phyloP scores from a whole-genome alignment of 805 yeast species.

The Hemisphaericaspora nanyangensis region DNA sequence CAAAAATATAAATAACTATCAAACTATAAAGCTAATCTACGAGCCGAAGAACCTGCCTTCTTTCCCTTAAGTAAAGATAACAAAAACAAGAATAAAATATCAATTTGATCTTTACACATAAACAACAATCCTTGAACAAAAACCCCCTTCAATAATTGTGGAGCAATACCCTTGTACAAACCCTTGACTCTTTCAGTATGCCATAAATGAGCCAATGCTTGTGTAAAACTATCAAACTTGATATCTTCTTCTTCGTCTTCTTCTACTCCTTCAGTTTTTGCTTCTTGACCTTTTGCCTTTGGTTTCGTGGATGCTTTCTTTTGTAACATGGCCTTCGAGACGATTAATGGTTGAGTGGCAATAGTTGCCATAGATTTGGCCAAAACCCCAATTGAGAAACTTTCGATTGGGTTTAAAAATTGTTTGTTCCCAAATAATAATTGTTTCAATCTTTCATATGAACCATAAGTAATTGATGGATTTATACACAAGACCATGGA shows the following conservation, averaged over 20 bases:
- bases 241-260: slow-evolving; percentile 35
- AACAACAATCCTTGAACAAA: slow-evolving; percentile 81
- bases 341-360: slow-evolving; percentile 79
- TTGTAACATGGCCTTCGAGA: slow-evolving; percentile 80
- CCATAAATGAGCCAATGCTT: slow-evolving; percentile 59
- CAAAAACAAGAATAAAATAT: slow-evolving; percentile 33
- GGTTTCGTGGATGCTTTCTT: slow-evolving; percentile 25
- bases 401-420: slow-evolving; percentile 56
- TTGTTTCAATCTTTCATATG: slow-evolving; percentile 64
- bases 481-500: slow-evolving; percentile 72
- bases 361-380: slow-evolving; percentile 79
- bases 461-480: slow-evolving; percentile 84
- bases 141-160: slow-evolving; percentile 78
- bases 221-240: slow-evolving; percentile 54
- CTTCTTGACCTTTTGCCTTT: slow-evolving; percentile 9
- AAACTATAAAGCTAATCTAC: background rate
- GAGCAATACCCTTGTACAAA: slow-evolving; percentile 75
- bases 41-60: slow-evolving; percentile 6
- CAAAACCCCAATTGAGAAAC: slow-evolving; percentile 70
- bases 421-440: slow-evolving; percentile 41
- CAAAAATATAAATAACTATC: background rate
- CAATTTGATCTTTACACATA: slow-evolving; percentile 73
- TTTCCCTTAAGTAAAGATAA: slow-evolving; percentile 25
- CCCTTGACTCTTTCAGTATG: slow-evolving; percentile 60
- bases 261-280: slow-evolving; percentile 23